Evolutionary conservation across 179 eudicot genomes (phyloP).

Genomic region (Beta corolliflora): DNA sequence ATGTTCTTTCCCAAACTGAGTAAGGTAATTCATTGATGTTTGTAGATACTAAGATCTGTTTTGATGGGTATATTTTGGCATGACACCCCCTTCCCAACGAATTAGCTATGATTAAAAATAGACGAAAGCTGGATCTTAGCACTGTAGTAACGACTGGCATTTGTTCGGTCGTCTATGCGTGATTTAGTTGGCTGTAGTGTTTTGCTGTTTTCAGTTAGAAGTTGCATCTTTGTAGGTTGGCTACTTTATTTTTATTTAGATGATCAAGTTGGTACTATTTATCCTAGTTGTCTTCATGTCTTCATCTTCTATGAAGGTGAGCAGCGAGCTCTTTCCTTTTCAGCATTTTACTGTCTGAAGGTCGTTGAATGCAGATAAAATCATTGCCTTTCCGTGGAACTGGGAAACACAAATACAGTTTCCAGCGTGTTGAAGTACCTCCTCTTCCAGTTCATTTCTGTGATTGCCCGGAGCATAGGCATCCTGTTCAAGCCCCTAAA

Average conservation of each 20-base stretch:
- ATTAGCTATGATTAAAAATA: neutral
- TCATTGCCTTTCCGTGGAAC: slow-evolving; percentile 70
- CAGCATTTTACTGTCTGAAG: slow-evolving; percentile 16
- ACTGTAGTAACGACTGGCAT: neutral
- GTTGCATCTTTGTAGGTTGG: neutral
- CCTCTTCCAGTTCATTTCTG: slow-evolving; percentile 73
- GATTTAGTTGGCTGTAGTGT: neutral
- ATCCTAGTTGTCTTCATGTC: neutral
- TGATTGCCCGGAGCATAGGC: slow-evolving; percentile 79
- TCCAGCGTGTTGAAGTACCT: slow-evolving; percentile 74
- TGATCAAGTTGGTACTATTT: neutral
- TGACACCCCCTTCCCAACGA: neutral
- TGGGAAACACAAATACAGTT: slow-evolving; percentile 98
- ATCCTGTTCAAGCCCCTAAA: slow-evolving; percentile 30
- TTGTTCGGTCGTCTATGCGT: neutral
- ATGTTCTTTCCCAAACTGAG: slow-evolving; percentile 74
- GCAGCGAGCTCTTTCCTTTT: neutral
- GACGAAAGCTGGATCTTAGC: neutral
- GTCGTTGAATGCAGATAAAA: slow-evolving; percentile 54
- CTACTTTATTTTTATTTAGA: neutral
- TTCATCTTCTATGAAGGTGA: neutral
- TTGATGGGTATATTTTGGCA: neutral
- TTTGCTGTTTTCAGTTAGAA: neutral
- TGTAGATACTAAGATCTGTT: neutral
- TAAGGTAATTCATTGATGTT: slow-evolving; percentile 51